These are phyloP conservation scores for Medicago arabica DNA, from an alignment of 306 rosid genomes.

Conservation along the genomic window DNA sequence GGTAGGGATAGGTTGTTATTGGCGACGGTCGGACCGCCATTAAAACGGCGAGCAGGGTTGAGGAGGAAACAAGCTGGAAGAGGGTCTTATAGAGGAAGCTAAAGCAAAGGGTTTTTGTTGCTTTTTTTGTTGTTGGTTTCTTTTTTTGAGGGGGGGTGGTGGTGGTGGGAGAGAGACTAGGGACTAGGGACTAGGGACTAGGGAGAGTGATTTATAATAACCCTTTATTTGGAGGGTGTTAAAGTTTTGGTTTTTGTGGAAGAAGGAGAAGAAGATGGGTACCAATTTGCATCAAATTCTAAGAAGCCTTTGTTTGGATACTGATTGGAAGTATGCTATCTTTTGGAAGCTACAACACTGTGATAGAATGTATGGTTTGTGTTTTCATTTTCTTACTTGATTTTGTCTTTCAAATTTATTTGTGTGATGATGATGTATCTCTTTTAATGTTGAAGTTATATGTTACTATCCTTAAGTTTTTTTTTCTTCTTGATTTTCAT, in stretches of 20 bases:
- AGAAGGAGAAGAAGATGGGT: constrained; percentile 55
- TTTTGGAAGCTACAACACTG: constrained; percentile 92
- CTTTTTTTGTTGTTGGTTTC: constrained; percentile 29
- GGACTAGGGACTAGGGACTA: neutral
- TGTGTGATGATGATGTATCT: neutral
- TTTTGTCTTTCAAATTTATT: constrained; percentile 1
- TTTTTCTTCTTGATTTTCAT: neutral
- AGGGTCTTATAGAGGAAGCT: constrained; percentile 98
- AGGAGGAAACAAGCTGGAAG: constrained; percentile 99
- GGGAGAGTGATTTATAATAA: constrained; percentile 21
- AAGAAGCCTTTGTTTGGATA: constrained; percentile 75
- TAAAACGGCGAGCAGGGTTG: constrained; percentile 98
- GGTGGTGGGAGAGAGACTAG: constrained; percentile 20
- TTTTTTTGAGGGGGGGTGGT: constrained; percentile 29
- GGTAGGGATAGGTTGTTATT: constrained; percentile 74
- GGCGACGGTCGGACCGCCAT: constrained; percentile 95
- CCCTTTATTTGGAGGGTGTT: constrained; percentile 44
- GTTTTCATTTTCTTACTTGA: neutral
- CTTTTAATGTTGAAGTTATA: constrained; percentile 8
- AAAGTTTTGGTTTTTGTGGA: constrained; percentile 41
- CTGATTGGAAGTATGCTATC: constrained; percentile 93
- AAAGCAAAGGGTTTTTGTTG: constrained; percentile 48
- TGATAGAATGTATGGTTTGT: constrained; percentile 71
- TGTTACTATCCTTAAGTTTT: neutral
- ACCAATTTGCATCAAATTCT: constrained; percentile 68